Evolutionary conservation across 257 asterid genomes (phyloP).

Genomic region (Salvia miltiorrhiza): DNA sequence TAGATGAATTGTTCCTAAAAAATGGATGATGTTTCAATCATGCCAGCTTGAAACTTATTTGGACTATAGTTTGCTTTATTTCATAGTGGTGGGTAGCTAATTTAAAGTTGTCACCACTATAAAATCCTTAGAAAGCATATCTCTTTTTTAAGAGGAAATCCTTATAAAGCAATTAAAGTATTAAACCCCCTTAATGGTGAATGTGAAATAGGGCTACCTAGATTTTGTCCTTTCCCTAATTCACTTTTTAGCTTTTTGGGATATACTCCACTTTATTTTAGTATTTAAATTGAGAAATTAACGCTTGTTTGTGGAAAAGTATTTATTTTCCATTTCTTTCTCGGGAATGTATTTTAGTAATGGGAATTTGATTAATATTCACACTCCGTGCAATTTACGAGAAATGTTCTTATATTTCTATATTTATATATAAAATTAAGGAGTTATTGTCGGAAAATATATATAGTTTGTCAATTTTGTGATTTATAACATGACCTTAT

Average conservation of each 20-base stretch:
- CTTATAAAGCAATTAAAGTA: neutral
- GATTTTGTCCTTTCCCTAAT: slow-evolving; percentile 11
- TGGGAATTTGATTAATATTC: no score
- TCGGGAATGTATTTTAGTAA: no score
- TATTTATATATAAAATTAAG: no score
- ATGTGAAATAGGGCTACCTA: slow-evolving; percentile 10
- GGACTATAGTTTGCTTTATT: neutral
- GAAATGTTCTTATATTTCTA: no score
- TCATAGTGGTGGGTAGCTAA: slow-evolving; percentile 9
- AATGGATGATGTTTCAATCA: slow-evolving; percentile 5
- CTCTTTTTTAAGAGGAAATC: no score
- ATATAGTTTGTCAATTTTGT: no score
- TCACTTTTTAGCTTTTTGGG: neutral
- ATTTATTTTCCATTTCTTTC: no score
- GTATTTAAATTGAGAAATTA: neutral
- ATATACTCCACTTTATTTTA: neutral
- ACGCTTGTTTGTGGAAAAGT: neutral
- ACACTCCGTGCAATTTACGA: no score
- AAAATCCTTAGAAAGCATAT: neutral
- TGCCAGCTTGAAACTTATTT: slow-evolving; percentile 12
- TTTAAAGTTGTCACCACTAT: slow-evolving; percentile 21
- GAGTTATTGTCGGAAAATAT: no score
- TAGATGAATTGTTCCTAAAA: neutral
- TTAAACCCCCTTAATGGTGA: slow-evolving; percentile 10
- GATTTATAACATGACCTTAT: no score